Evolutionary conservation across 2,329 filamentous ascomycete species (phyloP), one percentile per base, ranked within the genome.

Genomic region (Phialophora chinensis): DNA sequence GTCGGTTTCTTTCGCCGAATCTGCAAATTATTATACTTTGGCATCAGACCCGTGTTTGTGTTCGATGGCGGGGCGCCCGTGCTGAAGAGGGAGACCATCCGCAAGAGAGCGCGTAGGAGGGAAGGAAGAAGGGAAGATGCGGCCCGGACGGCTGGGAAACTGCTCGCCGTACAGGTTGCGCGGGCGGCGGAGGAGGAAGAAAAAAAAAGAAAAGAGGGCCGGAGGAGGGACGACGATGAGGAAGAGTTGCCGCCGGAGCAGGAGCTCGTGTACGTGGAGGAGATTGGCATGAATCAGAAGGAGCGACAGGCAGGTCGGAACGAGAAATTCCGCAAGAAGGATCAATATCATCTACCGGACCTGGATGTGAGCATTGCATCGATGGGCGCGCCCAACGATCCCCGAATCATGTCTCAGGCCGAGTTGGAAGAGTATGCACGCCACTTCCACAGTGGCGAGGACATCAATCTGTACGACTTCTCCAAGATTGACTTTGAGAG

Each of bases 401-500:
- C 94, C 3, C 87, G 96, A 17, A 94, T 99, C 73, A 98, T 99
- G 95, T 96, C 91, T 61, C 86, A 96, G 27, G 92, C 96, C 74
- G 94, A 99, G 76, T 81, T 99, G 66, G 92, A 98, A 79, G 90
- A 94, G 71, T 99, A 99, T 76, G 94, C 96, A 2, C 85, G 90
- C 60, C 93, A 98, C 70, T 98, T 98, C 74, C 88, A 97, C 74
- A 88, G 88, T 67, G 95, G 95, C 62, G 93, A 98, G 78, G 94
- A 98, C 76, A 90, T 98, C 62, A 84, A 83, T 71, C 79, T 93
- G 4, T 98, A 98, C 78, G 94, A 98, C 79, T 99, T 99, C 76
- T 96, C 91, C 75, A 98, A 98, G 79, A 99, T 99, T 73, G 95
- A 99, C 76, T 99, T 98, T 74, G 91, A 98, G 71, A 92, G 93